Conservation (phyloP, 2,329 filamentous ascomycete genomes). For the Aspergillus sergii region DNA sequence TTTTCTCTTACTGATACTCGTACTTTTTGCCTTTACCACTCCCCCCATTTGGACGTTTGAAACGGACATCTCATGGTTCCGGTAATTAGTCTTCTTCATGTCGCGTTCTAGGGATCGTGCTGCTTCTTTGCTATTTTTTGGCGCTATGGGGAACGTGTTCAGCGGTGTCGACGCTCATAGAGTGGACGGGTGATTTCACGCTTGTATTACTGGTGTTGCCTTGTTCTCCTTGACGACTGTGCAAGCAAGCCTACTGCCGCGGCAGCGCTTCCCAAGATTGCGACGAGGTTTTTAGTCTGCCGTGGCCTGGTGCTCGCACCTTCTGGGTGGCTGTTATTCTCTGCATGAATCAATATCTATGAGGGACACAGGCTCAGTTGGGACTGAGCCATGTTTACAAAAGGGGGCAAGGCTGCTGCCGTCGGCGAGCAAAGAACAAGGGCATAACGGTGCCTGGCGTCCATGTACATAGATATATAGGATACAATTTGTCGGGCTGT, state of each 20-base stretch:
- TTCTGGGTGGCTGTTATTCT: not conserved
- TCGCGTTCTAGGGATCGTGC: constrained; percentile 34
- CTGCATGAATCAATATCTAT: not conserved
- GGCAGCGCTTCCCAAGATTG: not conserved
- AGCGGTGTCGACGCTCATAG: constrained; percentile 33
- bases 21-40: constrained; percentile 22
- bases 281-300: not conserved
- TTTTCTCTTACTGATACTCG: constrained; percentile 20
- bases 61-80: constrained; percentile 36
- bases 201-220: constrained; percentile 17
- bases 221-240: constrained; percentile 13
- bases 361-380: not conserved
- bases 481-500: constrained; percentile 10
- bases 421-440: not conserved
- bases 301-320: constrained; percentile 2
- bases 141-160: constrained; percentile 40
- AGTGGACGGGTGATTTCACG: constrained; percentile 20
- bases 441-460: constrained; percentile 6
- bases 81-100: constrained; percentile 37
- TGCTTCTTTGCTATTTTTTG: constrained; percentile 32
- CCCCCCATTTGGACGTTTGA: constrained; percentile 22
- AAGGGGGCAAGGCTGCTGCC: not conserved
- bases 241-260: not conserved
- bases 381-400: not conserved
- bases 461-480: constrained; percentile 5